These are phyloP conservation scores for Yarrowia divulgata DNA, from an alignment of 805 yeast genomes.

Conservation along the genomic window DNA sequence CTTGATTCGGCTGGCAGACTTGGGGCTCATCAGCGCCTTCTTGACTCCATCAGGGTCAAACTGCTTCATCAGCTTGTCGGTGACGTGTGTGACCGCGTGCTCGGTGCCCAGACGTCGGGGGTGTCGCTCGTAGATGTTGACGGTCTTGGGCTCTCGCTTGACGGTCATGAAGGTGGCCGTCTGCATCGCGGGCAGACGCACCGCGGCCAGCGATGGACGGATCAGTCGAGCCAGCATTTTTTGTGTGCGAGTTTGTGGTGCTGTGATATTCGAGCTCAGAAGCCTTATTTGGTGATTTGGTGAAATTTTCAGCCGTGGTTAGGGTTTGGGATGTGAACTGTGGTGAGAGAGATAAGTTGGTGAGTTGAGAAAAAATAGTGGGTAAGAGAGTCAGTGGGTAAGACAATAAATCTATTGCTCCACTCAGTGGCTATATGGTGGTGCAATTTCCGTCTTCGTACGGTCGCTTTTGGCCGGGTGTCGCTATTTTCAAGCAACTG, in stretches of 20 bases:
- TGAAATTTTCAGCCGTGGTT: conserved; percentile 30
- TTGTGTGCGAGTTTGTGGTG: conserved; percentile 10
- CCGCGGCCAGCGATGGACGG: conserved; percentile 38
- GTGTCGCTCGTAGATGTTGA: conserved; percentile 50
- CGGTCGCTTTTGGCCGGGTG: too few relatives aligned
- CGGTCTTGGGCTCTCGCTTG: conserved; percentile 28
- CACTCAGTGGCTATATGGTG: background rate
- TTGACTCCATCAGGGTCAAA: conserved; percentile 79
- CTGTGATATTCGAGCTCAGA: background rate
- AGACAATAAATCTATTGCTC: too few relatives aligned
- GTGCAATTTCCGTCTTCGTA: background rate
- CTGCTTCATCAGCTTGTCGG: conserved; percentile 59
- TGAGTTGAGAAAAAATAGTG: background rate
- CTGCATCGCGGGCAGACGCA: conserved; percentile 36
- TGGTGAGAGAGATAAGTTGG: too few relatives aligned
- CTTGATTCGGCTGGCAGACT: conserved; percentile 60
- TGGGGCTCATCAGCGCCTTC: conserved; percentile 59
- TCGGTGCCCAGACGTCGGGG: conserved; percentile 50
- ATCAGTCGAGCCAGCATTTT: conserved; percentile 36
- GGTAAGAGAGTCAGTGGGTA: too few relatives aligned
- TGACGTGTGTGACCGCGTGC: conserved; percentile 55
- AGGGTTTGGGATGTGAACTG: conserved; percentile 5
- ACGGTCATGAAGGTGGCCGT: conserved; percentile 22
- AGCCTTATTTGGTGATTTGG: conserved; percentile 11
- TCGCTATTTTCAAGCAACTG: too few relatives aligned